phyloP scores from a whole-genome alignment of 768 basidiomycete genomes.

The Phlegmacium glaucopus region DNA sequence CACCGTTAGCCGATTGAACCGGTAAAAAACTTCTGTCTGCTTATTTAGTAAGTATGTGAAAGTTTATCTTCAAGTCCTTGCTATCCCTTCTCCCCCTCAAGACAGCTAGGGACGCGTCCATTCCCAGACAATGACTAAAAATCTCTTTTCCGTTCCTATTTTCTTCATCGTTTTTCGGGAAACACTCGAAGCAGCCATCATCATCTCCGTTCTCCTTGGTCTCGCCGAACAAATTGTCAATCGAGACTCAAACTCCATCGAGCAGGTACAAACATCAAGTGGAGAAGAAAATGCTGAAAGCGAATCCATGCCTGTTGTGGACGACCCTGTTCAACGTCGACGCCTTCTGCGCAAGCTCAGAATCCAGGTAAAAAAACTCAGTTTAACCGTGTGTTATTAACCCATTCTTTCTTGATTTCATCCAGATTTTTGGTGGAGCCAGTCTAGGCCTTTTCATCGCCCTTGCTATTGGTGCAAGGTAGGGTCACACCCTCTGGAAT shows the following conservation, averaged over 20 bases:
- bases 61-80: too few species aligned
- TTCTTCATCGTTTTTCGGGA: slow-evolving; percentile 98
- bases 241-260: slow-evolving; percentile 21
- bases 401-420: too few species aligned
- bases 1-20: too few species aligned
- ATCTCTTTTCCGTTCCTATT: slow-evolving; percentile 86
- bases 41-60: too few species aligned
- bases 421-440: slow-evolving; percentile 75
- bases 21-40: too few species aligned
- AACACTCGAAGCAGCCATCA: slow-evolving; percentile 89
- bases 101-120: too few species aligned
- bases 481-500: too few species aligned
- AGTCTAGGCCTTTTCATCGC: slow-evolving; percentile 74
- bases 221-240: slow-evolving; percentile 84
- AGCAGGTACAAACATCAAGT: slow-evolving; percentile 16
- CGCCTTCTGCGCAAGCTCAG: slow-evolving; percentile 65
- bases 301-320: slow-evolving; percentile 15
- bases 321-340: slow-evolving; percentile 30
- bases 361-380: slow-evolving; percentile 62
- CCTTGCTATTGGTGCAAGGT: slow-evolving; percentile 80
- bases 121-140: slow-evolving; percentile 66
- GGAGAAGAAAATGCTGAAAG: slow-evolving; percentile 24
- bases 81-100: too few species aligned
- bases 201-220: slow-evolving; percentile 87
- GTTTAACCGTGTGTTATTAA: too few species aligned